phyloP scores from a whole-genome alignment of 495 filamentous ascomycete genomes.

The Cercophora samala region DNA sequence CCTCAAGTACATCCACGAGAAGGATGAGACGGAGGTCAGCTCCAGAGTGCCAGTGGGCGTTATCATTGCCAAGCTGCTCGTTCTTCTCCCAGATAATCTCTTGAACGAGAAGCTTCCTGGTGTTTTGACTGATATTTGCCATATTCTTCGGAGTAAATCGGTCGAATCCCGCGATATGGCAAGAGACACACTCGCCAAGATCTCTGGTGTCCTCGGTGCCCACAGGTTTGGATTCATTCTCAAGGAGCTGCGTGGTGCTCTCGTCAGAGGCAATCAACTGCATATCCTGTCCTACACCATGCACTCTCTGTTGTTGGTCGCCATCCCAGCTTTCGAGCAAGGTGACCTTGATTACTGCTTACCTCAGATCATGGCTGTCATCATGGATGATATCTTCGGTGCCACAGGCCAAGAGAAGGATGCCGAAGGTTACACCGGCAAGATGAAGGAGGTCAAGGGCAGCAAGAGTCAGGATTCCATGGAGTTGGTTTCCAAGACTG shows the following conservation, averaged over 20 bases:
- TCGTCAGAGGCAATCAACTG: constrained; percentile 82
- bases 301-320: constrained; percentile 80
- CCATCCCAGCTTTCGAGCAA: constrained; percentile 67
- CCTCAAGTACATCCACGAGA: constrained; percentile 79
- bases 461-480: constrained; percentile 98
- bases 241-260: constrained; percentile 79
- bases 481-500: constrained; percentile 81
- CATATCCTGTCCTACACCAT: constrained; percentile 94
- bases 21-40: constrained; percentile 89
- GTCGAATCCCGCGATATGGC: constrained; percentile 89
- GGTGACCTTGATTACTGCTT: constrained; percentile 91
- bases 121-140: constrained; percentile 85
- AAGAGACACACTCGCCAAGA: constrained; percentile 78
- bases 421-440: constrained; percentile 87
- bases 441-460: constrained; percentile 96
- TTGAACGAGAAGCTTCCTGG: constrained; percentile 70
- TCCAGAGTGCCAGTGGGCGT: constrained; percentile 84
- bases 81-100: constrained; percentile 68
- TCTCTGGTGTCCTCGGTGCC: constrained; percentile 73
- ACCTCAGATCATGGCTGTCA: constrained; percentile 67
- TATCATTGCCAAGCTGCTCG: constrained; percentile 78
- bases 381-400: constrained; percentile 98
- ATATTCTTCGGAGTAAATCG: constrained; percentile 83
- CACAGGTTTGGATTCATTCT: constrained; percentile 86
- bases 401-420: constrained; percentile 97